Percentiles rank a stretch among this genome's conserved stretches.
phyloP scores from a whole-genome alignment of 352 stramenopile genomes.

The Phytophthora palmivora region DNA sequence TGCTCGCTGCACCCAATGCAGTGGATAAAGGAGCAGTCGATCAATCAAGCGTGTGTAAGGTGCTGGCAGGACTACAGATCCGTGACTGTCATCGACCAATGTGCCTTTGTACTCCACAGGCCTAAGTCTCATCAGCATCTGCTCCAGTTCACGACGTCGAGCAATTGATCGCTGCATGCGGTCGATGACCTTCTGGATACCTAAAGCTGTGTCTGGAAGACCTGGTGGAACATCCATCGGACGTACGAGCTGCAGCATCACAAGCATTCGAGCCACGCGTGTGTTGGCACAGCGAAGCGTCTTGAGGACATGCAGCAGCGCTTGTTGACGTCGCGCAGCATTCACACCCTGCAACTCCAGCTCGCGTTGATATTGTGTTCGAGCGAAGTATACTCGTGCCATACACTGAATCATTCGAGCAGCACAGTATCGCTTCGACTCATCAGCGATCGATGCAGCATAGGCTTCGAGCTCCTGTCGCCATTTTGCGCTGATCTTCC shows the following conservation, averaged over 20 bases:
- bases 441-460: constrained; percentile 60
- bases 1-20: constrained; percentile 59
- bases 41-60: constrained; percentile 66
- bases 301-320: constrained; percentile 53
- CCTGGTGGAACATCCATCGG: constrained; percentile 55
- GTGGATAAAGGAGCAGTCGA: constrained; percentile 67
- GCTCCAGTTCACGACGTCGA: constrained; percentile 61
- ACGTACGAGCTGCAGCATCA: constrained; percentile 71
- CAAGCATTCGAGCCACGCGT: constrained; percentile 67
- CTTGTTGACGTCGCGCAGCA: constrained; percentile 63
- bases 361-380: constrained; percentile 65
- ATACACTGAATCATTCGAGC: constrained; percentile 81
- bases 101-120: constrained; percentile 62
- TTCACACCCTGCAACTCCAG: constrained; percentile 75
- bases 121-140: constrained; percentile 52
- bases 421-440: constrained; percentile 74
- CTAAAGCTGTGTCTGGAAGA: constrained; percentile 65
- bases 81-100: constrained; percentile 9
- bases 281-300: constrained; percentile 73
- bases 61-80: constrained; percentile 51
- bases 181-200: constrained; percentile 65
- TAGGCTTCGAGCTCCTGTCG: constrained; percentile 66
- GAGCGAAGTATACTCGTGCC: constrained; percentile 68
- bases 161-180: constrained; percentile 58
- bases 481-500: constrained; percentile 59